Evolutionary conservation across 2,329 filamentous ascomycete species (phyloP).

Genomic region (Diaporthe batatas): DNA sequence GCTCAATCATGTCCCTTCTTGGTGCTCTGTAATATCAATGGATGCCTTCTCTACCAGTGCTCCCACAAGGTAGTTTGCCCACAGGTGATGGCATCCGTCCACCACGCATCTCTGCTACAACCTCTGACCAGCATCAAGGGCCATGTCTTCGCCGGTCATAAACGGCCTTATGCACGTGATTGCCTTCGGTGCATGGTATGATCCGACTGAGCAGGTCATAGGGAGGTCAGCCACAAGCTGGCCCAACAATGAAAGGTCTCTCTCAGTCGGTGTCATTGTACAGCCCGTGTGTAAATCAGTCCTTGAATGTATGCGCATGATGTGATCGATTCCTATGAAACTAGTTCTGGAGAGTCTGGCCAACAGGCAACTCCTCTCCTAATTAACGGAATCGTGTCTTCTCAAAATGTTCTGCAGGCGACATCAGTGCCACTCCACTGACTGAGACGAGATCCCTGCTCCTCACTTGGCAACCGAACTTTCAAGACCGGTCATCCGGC

Average conservation of each 20-base stretch:
- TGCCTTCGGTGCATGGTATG: neutral
- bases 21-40: too few species aligned
- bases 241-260: neutral
- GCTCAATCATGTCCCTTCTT: accelerated
- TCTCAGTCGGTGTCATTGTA: neutral
- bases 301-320: neutral
- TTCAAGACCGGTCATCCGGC: too few species aligned
- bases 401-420: neutral
- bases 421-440: neutral
- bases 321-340: neutral
- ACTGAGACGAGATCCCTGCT: neutral
- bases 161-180: neutral
- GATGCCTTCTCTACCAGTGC: too few species aligned
- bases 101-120: neutral
- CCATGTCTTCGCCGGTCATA: neutral
- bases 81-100: neutral
- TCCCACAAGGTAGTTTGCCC: neutral
- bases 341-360: neutral
- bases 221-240: neutral
- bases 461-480: too few species aligned
- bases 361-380: neutral
- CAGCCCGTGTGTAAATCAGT: neutral
- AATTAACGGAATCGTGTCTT: neutral
- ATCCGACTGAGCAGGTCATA: neutral
- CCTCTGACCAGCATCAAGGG: neutral